phyloP scores from a whole-genome alignment of 257 asterid genomes.

The Marsdenia floribunda region DNA sequence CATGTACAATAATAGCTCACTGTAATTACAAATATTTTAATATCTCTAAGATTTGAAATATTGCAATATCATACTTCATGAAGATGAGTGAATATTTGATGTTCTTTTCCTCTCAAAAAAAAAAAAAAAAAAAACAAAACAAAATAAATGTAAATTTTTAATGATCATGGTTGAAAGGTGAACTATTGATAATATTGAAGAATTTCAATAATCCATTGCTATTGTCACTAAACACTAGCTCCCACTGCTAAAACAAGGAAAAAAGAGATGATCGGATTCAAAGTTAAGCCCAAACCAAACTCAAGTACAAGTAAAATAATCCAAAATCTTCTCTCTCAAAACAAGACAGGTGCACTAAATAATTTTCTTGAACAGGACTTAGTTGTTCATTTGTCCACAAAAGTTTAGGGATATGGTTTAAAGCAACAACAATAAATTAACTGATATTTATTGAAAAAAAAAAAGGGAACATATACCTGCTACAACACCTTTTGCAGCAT shows the following conservation, averaged over 20 bases:
- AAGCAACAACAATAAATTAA: not conserved
- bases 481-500: conserved; percentile 37
- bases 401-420: not conserved
- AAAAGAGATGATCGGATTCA: not conserved
- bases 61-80: not conserved
- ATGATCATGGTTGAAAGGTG: not conserved
- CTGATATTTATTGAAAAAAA: not conserved
- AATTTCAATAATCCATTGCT: not conserved
- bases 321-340: not conserved
- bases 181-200: not conserved
- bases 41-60: not conserved
- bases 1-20: not conserved
- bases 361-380: not conserved
- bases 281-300: not conserved
- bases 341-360: not conserved
- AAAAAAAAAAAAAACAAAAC: not conserved
- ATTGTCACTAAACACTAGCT: not conserved
- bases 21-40: not conserved
- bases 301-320: not conserved
- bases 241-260: not conserved
- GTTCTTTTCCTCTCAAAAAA: not conserved
- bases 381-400: not conserved
- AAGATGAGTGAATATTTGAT: not conserved
- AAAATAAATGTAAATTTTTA: not conserved
- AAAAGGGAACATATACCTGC: conserved; percentile 37